These are phyloP conservation scores for Fraxinus paxiana DNA, from an alignment of 305 asterid species.

Conservation along the genomic window DNA sequence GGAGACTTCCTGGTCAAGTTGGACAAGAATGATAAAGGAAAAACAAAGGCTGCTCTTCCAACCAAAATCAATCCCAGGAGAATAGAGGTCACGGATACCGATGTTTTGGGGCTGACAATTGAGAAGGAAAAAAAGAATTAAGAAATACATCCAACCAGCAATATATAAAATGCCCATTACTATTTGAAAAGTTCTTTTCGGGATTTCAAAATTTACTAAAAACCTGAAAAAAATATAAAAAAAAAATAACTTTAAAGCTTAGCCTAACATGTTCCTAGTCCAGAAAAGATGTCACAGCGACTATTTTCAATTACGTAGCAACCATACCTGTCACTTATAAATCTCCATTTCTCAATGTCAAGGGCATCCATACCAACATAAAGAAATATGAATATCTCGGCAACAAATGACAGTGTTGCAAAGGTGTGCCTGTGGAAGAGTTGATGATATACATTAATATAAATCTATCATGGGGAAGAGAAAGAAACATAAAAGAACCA, in stretches of 20 bases:
- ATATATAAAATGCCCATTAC: background rate
- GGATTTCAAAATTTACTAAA: background rate
- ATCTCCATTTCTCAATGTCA: conserved; percentile 62
- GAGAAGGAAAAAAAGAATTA: background rate
- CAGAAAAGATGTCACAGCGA: background rate
- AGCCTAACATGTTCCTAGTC: background rate
- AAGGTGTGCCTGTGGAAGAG: conserved; percentile 48
- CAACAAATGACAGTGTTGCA: conserved; percentile 56
- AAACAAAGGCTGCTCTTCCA: conserved; percentile 87
- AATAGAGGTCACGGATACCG: conserved; percentile 56
- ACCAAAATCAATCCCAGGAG: conserved; percentile 62
- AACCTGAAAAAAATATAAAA: background rate
- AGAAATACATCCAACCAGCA: background rate
- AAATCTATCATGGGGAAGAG: background rate
- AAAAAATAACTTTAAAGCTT: background rate
- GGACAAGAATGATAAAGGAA: conserved; percentile 69
- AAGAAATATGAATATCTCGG: conserved; percentile 58
- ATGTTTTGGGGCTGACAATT: conserved; percentile 61
- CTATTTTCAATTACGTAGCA: background rate
- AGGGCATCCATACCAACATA: conserved; percentile 67
- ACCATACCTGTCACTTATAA: conserved; percentile 51
- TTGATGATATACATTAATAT: conserved; percentile 19
- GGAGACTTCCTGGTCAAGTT: conserved; percentile 62
- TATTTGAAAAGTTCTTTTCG: background rate
- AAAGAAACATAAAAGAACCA: conserved; percentile 1